Conservation (phyloP, 1,284 basidiomycete species). For the Tilletia walkeri region DNA sequence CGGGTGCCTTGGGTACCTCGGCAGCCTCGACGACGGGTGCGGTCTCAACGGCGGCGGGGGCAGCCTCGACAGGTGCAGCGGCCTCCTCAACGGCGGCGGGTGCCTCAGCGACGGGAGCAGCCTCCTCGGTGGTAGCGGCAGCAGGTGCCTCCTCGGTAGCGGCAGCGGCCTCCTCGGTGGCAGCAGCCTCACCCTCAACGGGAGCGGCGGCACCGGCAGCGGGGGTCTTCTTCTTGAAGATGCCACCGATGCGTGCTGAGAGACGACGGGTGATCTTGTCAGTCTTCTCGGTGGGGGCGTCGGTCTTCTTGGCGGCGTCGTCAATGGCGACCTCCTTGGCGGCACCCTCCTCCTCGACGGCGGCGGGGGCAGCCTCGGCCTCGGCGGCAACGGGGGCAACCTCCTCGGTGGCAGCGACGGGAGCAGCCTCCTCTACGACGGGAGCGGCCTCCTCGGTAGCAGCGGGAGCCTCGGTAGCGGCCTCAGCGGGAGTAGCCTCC, state of each 20-base stretch:
- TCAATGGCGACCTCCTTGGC: not conserved
- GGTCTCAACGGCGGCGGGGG: not conserved
- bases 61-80: not conserved
- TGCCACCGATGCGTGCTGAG: not conserved
- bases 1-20: not conserved
- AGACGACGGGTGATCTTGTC: constrained; percentile 9
- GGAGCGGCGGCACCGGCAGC: not conserved
- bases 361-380: not conserved
- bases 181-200: not conserved
- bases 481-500: not conserved
- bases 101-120: not conserved
- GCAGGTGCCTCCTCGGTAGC: not conserved
- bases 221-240: constrained; percentile 12
- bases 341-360: constrained; percentile 5
- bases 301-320: constrained; percentile 10
- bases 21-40: not conserved
- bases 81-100: constrained; percentile 6
- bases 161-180: not conserved
- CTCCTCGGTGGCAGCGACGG: constrained; percentile 5
- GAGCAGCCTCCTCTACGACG: constrained; percentile 1
- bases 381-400: not conserved
- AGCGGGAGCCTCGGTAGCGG: not conserved
- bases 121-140: constrained; percentile 2
- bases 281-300: constrained; percentile 6
- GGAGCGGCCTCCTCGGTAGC: constrained; percentile 7